phyloP scores from a whole-genome alignment of 805 yeast species.

The Yarrowia alimentaria region DNA sequence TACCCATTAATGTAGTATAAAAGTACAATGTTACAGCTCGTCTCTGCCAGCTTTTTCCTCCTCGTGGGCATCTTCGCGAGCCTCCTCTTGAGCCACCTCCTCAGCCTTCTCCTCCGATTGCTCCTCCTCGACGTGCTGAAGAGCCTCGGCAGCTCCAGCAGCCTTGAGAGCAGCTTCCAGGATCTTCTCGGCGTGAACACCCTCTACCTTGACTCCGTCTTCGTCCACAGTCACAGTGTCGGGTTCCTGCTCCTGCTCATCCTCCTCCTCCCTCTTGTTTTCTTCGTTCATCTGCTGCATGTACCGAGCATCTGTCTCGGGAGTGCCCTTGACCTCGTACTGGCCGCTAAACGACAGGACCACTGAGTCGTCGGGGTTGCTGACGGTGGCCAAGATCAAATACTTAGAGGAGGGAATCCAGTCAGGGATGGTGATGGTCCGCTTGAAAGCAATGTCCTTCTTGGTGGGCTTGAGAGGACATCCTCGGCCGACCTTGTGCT shows the following conservation, averaged over 20 bases:
- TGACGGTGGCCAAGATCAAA: slow-evolving; percentile 3
- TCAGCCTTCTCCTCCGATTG: too few relatives aligned
- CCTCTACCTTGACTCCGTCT: slow-evolving; percentile 5
- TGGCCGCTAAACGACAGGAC: slow-evolving; percentile 12
- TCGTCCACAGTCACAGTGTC: slow-evolving; percentile 6
- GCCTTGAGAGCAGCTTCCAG: too few relatives aligned
- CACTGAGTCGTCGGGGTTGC: slow-evolving; percentile 7
- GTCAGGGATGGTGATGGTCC: slow-evolving; percentile 8
- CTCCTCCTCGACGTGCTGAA: too few relatives aligned
- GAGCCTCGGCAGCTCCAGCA: too few relatives aligned
- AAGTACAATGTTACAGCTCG: too few relatives aligned
- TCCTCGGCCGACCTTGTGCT: slow-evolving; percentile 17
- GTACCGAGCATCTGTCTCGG: not conserved
- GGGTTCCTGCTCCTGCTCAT: not conserved
- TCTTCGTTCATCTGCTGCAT: not conserved
- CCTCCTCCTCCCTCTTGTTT: not conserved
- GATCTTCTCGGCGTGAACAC: slow-evolving; percentile 6
- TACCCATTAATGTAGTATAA: too few relatives aligned
- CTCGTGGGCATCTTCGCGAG: too few relatives aligned
- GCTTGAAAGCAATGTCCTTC: slow-evolving; percentile 16
- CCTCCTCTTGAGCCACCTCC: too few relatives aligned
- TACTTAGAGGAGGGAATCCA: slow-evolving; percentile 12
- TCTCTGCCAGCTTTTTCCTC: too few relatives aligned
- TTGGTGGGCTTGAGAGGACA: slow-evolving; percentile 26
- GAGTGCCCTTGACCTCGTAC: slow-evolving; percentile 16